Evolutionary conservation across 148 eudicot genomes (phyloP).

Genomic region (Fagopyrum esculentum): DNA sequence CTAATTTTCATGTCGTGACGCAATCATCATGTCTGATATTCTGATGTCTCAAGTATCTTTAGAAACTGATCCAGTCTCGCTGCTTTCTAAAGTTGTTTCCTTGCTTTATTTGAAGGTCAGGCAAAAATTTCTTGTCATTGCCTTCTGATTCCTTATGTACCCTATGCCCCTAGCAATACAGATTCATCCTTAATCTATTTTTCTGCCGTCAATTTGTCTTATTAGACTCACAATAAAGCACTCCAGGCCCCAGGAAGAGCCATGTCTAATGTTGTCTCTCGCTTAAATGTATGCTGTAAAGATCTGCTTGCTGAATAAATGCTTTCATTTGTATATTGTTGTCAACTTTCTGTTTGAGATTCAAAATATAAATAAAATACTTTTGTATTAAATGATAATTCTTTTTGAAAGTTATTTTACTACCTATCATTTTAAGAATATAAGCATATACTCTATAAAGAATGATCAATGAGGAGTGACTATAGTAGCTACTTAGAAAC

Average conservation of each 20-base stretch:
- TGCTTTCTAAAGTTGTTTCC: conserved; percentile 88
- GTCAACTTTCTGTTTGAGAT: background rate
- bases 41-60: conserved; percentile 72
- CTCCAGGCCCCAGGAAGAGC: conserved; percentile 99
- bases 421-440: too few species aligned
- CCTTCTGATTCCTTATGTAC: background rate
- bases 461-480: too few species aligned
- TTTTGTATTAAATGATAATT: background rate
- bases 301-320: conserved; percentile 1
- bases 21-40: conserved; percentile 63
- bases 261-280: conserved; percentile 72
- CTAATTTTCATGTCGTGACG: background rate
- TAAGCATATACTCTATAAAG: too few species aligned
- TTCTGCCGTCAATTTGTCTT: conserved; percentile 6
- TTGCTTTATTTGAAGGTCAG: conserved; percentile 80
- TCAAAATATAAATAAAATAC: background rate
- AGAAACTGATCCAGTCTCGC: conserved; percentile 78
- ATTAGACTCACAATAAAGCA: conserved; percentile 70
- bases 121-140: background rate
- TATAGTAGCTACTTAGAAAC: too few species aligned
- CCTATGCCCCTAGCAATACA: background rate
- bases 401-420: background rate
- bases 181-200: background rate
- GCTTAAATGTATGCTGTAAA: conserved; percentile 57
- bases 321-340: background rate